Evolutionary conservation across 345 rosid genomes (phyloP).

Genomic region (Cardamine resedifolia): DNA sequence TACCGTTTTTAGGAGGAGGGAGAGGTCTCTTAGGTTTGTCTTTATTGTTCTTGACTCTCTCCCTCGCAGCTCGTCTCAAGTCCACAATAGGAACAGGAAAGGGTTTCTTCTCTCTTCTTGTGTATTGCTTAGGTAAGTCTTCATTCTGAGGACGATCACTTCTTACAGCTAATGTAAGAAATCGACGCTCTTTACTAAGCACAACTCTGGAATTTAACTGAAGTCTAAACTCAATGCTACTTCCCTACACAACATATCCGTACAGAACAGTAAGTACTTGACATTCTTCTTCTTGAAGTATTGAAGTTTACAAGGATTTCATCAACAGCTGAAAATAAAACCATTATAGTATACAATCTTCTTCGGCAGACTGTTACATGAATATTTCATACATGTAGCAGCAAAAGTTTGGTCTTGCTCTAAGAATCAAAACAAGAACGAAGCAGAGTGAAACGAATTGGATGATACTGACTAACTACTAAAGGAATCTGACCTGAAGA

Average conservation of each 20-base stretch:
- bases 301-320: not conserved
- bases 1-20: conserved; percentile 77
- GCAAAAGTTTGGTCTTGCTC: not conserved
- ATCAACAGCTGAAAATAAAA: not conserved
- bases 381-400: not conserved
- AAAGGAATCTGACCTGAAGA: conserved; percentile 46
- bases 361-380: not conserved
- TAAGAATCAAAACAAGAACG: not conserved
- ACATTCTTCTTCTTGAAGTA: not conserved
- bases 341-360: not conserved
- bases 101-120: conserved; percentile 87
- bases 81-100: conserved; percentile 80
- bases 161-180: conserved; percentile 42
- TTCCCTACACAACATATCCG: conserved; percentile 44
- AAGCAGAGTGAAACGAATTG: conserved; percentile 2
- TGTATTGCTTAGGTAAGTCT: conserved; percentile 68
- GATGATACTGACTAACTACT: not conserved
- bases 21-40: conserved; percentile 59
- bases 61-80: conserved; percentile 89
- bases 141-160: conserved; percentile 78
- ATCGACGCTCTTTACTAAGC: conserved; percentile 38
- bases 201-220: conserved; percentile 34
- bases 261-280: conserved; percentile 4
- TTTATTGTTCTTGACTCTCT: conserved; percentile 70
- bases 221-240: conserved; percentile 34